These are phyloP conservation scores for Tephrocybe sp. DNA, from an alignment of 768 basidiomycete species.

Conservation along the genomic window DNA sequence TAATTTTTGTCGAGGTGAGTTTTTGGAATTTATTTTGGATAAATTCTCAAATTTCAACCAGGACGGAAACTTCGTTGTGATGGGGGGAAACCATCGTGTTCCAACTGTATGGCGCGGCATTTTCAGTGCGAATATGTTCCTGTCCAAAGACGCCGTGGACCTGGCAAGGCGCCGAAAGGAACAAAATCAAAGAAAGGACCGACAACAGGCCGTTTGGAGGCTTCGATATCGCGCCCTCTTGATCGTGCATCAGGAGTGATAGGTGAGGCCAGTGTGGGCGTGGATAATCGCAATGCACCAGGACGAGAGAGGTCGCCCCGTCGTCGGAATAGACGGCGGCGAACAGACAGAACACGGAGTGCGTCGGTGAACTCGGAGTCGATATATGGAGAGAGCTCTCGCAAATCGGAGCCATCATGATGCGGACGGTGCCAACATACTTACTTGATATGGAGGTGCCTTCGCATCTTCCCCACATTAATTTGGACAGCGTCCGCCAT, in stretches of 20 bases:
- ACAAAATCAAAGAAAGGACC: constrained; percentile 41
- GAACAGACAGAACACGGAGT: constrained; percentile 22
- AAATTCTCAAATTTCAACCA: constrained; percentile 22
- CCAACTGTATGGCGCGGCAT: constrained; percentile 56
- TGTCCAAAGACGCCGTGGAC: constrained; percentile 59
- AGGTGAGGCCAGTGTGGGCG: constrained; percentile 21
- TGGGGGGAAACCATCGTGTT: constrained; percentile 60
- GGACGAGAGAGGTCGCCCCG: constrained; percentile 21
- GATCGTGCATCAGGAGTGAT: constrained; percentile 15
- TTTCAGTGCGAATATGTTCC: constrained; percentile 53
- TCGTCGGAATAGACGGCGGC: constrained; percentile 15
- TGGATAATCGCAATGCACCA: constrained; percentile 29
- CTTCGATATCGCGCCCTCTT: constrained; percentile 14
- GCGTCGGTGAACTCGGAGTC: constrained; percentile 33
- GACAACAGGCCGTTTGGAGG: constrained; percentile 16
- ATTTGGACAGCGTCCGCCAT: constrained; percentile 33
- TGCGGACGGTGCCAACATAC: constrained; percentile 17
- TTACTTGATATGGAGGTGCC: constrained; percentile 21
- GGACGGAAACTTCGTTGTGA: constrained; percentile 77
- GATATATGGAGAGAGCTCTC: constrained; percentile 20
- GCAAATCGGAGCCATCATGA: constrained; percentile 5
- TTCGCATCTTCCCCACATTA: constrained; percentile 41
- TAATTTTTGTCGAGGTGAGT: constrained; percentile 72
- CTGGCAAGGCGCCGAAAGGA: constrained; percentile 71
- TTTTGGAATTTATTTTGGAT: background rate